These are phyloP conservation scores for Pichia manshurica DNA, from an alignment of 805 yeast genomes.

Conservation along the genomic window DNA sequence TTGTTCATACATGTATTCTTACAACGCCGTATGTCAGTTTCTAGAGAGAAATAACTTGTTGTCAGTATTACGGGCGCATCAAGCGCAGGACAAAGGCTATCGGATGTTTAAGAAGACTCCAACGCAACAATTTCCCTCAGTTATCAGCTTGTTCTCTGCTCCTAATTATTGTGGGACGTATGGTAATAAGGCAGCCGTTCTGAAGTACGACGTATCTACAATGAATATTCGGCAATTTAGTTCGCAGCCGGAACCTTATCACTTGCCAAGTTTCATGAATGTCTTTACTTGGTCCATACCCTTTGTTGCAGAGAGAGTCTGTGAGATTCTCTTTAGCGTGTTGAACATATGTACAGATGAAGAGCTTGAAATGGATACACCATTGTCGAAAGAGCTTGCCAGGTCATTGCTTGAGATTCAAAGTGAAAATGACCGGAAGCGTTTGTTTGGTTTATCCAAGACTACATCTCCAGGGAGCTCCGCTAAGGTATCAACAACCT, in stretches of 20 bases:
- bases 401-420: constrained; percentile 26
- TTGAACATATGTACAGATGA: constrained; percentile 93
- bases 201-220: constrained; percentile 85
- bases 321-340: constrained; percentile 86
- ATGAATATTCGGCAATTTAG: constrained; percentile 96
- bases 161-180: constrained; percentile 92
- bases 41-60: constrained; percentile 71
- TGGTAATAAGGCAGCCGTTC: constrained; percentile 91
- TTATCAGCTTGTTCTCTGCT: constrained; percentile 88
- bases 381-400: constrained; percentile 40
- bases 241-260: constrained; percentile 89
- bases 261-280: constrained; percentile 96
- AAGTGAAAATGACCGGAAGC: constrained; percentile 1
- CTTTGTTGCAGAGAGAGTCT: constrained; percentile 92
- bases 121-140: constrained; percentile 81
- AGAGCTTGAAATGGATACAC: constrained; percentile 75
- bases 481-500: neutral
- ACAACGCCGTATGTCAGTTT: constrained; percentile 74
- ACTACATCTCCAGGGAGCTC: neutral
- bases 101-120: constrained; percentile 85
- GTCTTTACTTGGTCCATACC: constrained; percentile 97
- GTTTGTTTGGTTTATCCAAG: neutral
- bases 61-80: constrained; percentile 91
- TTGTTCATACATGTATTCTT: constrained; percentile 86
- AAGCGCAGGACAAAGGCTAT: constrained; percentile 96